Evolutionary conservation across 148 eudicot genomes (phyloP).

Genomic region (Simmondsia chinensis): DNA sequence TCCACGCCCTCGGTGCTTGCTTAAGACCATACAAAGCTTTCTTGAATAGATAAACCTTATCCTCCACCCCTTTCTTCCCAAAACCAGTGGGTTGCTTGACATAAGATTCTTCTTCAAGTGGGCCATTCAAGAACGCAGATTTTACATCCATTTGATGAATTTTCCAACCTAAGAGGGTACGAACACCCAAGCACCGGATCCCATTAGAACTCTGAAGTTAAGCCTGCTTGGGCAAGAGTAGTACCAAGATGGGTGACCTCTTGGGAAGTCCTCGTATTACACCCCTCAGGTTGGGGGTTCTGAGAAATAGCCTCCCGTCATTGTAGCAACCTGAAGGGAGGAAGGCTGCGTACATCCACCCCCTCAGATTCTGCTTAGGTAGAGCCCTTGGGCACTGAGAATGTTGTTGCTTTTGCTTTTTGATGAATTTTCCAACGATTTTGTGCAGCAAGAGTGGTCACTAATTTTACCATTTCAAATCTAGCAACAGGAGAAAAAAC

Average conservation of each 20-base stretch:
- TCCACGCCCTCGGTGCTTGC: slow-evolving; percentile 14
- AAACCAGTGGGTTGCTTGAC: slow-evolving; percentile 6
- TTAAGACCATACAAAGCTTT: slow-evolving; percentile 13
- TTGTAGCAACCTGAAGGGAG: too few relatives aligned
- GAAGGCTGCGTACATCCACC: too few relatives aligned
- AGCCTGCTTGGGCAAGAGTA: too few relatives aligned
- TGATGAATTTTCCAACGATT: slow-evolving; percentile 1
- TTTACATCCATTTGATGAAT: slow-evolving; percentile 10
- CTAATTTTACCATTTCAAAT: neutral
- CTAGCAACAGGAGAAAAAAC: neutral
- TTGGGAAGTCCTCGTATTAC: too few relatives aligned
- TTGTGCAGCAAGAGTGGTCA: neutral
- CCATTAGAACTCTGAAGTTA: too few relatives aligned
- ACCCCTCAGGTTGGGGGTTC: too few relatives aligned
- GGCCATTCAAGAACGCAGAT: slow-evolving; percentile 3
- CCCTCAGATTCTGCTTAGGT: too few relatives aligned
- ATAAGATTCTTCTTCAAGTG: slow-evolving; percentile 3
- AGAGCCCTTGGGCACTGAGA: too few relatives aligned
- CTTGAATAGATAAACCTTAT: neutral
- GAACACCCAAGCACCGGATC: too few relatives aligned
- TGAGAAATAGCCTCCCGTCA: too few relatives aligned
- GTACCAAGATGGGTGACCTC: too few relatives aligned
- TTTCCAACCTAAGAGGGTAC: neutral
- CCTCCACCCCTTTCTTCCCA: slow-evolving; percentile 1
- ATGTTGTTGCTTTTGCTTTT: too few relatives aligned